Percentiles rank a stretch among this genome's conserved stretches.
Evolutionary conservation across 2,329 filamentous ascomycete species (phyloP).

Genomic region (Diplocarpon rosae): DNA sequence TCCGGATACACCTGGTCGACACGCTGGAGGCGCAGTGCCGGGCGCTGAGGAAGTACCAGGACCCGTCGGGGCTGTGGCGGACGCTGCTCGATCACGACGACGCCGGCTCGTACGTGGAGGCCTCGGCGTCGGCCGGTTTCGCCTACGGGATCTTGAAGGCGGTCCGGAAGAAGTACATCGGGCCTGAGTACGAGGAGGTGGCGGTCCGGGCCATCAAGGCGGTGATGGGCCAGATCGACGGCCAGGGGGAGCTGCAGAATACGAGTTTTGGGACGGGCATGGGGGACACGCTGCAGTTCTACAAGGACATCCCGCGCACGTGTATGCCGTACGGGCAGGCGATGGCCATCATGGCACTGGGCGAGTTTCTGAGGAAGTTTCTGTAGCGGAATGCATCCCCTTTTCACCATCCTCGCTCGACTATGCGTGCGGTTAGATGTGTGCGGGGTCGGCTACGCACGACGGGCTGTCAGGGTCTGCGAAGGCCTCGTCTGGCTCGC

Average conservation of each 20-base stretch:
- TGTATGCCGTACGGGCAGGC: conserved; percentile 79
- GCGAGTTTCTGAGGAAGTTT: conserved; percentile 58
- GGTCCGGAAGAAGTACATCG: conserved; percentile 57
- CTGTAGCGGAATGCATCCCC: background rate
- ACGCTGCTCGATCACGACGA: conserved; percentile 59
- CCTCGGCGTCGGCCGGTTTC: conserved; percentile 70
- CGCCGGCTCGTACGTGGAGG: conserved; percentile 64
- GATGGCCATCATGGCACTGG: conserved; percentile 74
- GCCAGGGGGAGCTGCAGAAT: conserved; percentile 58
- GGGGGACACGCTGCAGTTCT: conserved; percentile 63
- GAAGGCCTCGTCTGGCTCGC: too few species aligned
- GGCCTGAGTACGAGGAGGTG: conserved; percentile 45
- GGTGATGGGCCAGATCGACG: conserved; percentile 54
- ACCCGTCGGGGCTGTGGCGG: conserved; percentile 55
- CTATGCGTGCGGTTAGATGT: too few species aligned
- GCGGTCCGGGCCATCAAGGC: conserved; percentile 57
- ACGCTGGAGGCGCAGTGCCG: conserved; percentile 59
- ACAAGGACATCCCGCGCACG: conserved; percentile 64
- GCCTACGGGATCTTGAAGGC: conserved; percentile 71
- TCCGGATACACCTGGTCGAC: conserved; percentile 38
- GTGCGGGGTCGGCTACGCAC: too few species aligned
- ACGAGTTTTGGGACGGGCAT: conserved; percentile 73
- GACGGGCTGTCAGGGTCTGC: too few species aligned
- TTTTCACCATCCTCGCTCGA: too few species aligned
- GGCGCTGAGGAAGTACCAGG: conserved; percentile 51